A percentile compares a stretch with the other conserved stretches of the same genome.
Evolutionary conservation across 441 rosid species (phyloP).

Genomic region (Pelargonium australe): DNA sequence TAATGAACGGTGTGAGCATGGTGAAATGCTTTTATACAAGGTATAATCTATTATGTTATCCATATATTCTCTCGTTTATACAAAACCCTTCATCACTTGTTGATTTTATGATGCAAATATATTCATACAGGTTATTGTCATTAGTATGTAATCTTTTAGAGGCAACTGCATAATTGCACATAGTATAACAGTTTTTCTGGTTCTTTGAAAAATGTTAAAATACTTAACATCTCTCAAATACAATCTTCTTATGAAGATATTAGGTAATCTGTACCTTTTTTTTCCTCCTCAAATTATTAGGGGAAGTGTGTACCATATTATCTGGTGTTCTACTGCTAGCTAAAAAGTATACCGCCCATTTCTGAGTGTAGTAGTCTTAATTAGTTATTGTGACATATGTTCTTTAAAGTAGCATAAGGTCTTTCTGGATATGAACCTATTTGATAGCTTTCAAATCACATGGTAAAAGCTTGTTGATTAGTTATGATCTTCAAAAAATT

Average conservation of each 20-base stretch:
- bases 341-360: too few species aligned
- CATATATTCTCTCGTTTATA: not conserved
- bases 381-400: too few species aligned
- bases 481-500: not conserved
- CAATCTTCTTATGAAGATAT: not conserved
- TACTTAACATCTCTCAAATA: not conserved
- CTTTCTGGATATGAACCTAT: not conserved
- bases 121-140: not conserved
- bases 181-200: not conserved
- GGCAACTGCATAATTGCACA: not conserved
- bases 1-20: slow-evolving; percentile 93
- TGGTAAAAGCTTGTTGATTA: not conserved
- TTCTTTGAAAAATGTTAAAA: not conserved
- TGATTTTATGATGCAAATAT: not conserved
- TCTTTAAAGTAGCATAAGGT: not conserved
- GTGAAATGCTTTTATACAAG: slow-evolving; percentile 98
- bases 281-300: not conserved
- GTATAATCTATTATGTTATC: slow-evolving; percentile 31
- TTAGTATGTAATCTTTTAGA: not conserved
- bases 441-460: not conserved
- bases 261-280: not conserved
- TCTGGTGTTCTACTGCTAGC: too few species aligned
- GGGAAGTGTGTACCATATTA: not conserved
- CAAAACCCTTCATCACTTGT: slow-evolving; percentile 1
- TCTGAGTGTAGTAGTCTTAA: too few species aligned